A percentile compares a stretch with the other conserved stretches of the same genome.
These are phyloP conservation scores for Eucalyptus fibrosa DNA, from an alignment of 345 rosid genomes.

Conservation along the genomic window DNA sequence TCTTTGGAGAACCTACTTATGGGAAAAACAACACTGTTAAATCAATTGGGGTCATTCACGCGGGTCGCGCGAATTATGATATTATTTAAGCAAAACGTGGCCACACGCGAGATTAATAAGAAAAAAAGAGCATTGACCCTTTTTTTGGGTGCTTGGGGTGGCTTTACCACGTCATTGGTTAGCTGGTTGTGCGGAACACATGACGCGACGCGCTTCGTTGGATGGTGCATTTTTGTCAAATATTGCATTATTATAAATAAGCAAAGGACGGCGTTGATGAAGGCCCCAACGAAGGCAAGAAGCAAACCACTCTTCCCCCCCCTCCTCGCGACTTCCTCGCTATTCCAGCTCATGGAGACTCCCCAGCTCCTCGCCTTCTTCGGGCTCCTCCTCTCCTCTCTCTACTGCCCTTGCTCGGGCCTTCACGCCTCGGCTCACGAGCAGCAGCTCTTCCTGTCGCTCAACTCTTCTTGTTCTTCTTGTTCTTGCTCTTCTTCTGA, in stretches of 20 bases:
- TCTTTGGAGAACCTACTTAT: background rate
- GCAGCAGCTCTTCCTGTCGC: background rate
- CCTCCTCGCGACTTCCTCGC: background rate
- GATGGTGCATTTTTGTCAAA: background rate
- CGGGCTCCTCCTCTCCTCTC: background rate
- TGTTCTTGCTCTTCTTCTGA: background rate
- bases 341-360: background rate
- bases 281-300: background rate
- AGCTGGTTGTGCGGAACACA: background rate
- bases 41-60: background rate
- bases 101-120: background rate
- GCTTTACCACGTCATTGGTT: background rate
- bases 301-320: background rate
- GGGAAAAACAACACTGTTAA: background rate
- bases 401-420: background rate
- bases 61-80: background rate
- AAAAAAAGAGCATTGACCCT: background rate
- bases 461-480: background rate
- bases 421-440: background rate
- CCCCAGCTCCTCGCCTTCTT: background rate
- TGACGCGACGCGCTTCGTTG: background rate
- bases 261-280: background rate
- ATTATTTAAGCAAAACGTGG: background rate
- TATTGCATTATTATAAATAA: background rate
- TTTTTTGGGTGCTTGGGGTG: background rate